Evolutionary conservation across 495 filamentous ascomycete genomes (phyloP), one percentile per base, ranked within the genome.

Genomic region (Lasiosphaeris hirsuta): DNA sequence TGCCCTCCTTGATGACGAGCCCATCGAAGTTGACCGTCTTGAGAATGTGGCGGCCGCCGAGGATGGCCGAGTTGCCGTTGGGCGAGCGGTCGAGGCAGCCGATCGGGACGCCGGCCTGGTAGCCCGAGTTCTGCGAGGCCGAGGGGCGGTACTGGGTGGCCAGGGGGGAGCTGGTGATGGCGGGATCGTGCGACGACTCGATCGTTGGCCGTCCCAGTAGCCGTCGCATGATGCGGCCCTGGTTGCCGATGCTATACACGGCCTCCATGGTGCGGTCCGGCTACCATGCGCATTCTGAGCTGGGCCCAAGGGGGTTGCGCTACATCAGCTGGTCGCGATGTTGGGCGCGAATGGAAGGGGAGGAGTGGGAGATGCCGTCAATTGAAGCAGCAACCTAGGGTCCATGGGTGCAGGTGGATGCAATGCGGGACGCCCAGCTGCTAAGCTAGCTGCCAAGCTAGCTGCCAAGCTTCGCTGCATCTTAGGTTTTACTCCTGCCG

Each of bases 11-110:
- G 53, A 89, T 86, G 23, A 75, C 77, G 52, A 89, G 76, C 15
- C 86, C 85, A 52, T 87, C 82, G 42, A 96, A 79, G 39, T 78
- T 81, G 57, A 96, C 80, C 4, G 87, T 95, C 71, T 92, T 93
- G 63, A 96, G 83, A 44, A 95, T 84, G 61, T 95, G 86, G 57
- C 86, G 84, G 30, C 92, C 90, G 14, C 85, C 92, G 62, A 96
- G 78, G 8, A 96, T 81, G 42, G 87, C 92, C 70, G 86, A 83
- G 47, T 84, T 87, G 60, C 85, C 81, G 62, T 88, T 81, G 36
- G 86, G 84, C 17, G 90, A 94, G 54, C 86, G 83, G 70, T 93
- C 92, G 61, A 96, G 76, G 54, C 86, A 85, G 37, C 82, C 70
- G 55, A 96, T 88, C 14, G 89, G 83, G 18, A 85, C 81, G 42